Evolutionary conservation across 495 filamentous ascomycete species (phyloP).

Genomic region (Aspergillus affinis): DNA sequence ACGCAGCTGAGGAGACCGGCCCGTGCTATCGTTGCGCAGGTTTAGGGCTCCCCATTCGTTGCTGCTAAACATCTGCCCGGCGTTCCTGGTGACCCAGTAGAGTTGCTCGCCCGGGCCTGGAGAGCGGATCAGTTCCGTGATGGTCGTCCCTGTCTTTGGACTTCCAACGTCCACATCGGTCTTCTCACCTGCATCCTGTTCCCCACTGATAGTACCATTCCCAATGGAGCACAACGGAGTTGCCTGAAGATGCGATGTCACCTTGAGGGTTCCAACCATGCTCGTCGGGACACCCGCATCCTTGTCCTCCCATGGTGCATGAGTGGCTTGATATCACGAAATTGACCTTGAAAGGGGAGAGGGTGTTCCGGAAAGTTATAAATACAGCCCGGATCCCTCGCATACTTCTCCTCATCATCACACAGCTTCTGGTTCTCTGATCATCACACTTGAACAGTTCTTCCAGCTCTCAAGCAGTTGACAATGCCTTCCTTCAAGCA

Average conservation of each 20-base stretch:
- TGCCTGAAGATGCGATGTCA: slow-evolving; percentile 28
- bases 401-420: slow-evolving; percentile 14
- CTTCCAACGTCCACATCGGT: neutral
- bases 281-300: slow-evolving; percentile 9
- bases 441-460: neutral
- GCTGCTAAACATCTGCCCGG: slow-evolving; percentile 1
- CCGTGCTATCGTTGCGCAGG: slow-evolving; percentile 2
- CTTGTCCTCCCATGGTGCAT: slow-evolving; percentile 13
- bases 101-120: neutral
- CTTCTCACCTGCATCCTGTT: slow-evolving; percentile 7
- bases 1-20: slow-evolving; percentile 13
- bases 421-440: slow-evolving; percentile 6
- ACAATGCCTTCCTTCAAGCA: slow-evolving; percentile 31
- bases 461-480: slow-evolving; percentile 6
- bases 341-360: slow-evolving; percentile 8
- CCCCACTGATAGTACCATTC: slow-evolving; percentile 14
- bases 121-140: neutral
- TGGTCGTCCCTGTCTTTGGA: neutral
- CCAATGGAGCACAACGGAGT: slow-evolving; percentile 23
- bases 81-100: neutral
- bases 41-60: neutral
- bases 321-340: slow-evolving; percentile 1
- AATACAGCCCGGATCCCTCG: slow-evolving; percentile 11
- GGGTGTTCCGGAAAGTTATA: slow-evolving; percentile 13
- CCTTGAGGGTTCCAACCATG: slow-evolving; percentile 23